Evolutionary conservation across 805 yeast species (phyloP), one percentile per base, ranked within the genome.

Genomic region (Wickerhamomyces strasburgensis): DNA sequence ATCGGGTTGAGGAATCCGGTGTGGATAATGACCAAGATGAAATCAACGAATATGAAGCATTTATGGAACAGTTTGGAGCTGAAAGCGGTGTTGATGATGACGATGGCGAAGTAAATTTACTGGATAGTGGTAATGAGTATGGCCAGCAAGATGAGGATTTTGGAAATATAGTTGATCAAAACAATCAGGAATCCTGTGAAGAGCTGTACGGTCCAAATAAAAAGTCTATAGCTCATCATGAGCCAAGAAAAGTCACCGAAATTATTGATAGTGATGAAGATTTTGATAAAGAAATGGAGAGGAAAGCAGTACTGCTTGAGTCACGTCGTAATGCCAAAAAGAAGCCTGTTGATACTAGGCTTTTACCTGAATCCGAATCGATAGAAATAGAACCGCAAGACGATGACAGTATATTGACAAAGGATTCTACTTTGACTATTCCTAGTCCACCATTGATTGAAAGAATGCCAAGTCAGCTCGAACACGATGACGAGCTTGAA

Each of bases 91-190:
- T 33, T 5, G 31, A 29, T 7, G 38, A 34, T 6, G 46, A 30
- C 4, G 43, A 41, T 5, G 41, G 43, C 5, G 44, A 26, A 11
- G 40, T 15, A 23, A 27, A 9, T 24, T 16, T 27, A 27, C 16
- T 21, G 3, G 30, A 30, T 23, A 19, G 18, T 9, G 19, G 9
- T 15, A 24, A 31, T 2, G 24, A 27, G 2, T n/a, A 11, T 9
- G 21, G n/a, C 9, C 37, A 55, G n/a, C 65, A 58, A 7, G 67
- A 60, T 45, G 73, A 67, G 13, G 39, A 23, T 13, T 34, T n/a
- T 9, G 40, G 37, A 15, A 31, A 36, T 23, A 21, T 11, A 13
- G 25, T 14, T 19, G 6, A 27, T 21, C 32, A n/a, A n/a, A n/a
- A n/a, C n/a, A n/a, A n/a, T n/a, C n/a, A n/a, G n/a, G n/a, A n/a